Evolutionary conservation across 805 yeast species (phyloP).

Genomic region (Wickerhamomyces chaumierensis): DNA sequence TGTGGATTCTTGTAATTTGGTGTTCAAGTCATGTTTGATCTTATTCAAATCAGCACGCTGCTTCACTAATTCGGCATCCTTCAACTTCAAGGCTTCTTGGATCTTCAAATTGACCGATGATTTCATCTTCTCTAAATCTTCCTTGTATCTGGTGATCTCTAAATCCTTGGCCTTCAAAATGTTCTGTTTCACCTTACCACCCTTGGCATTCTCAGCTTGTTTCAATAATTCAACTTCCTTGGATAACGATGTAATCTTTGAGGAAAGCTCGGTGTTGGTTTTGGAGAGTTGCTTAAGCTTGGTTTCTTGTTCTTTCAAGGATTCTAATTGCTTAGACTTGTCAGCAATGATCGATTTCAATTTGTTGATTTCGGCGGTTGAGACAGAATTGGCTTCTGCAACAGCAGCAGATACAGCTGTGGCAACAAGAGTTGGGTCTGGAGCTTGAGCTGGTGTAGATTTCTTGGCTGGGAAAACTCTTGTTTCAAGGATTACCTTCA

Average conservation of each 20-base stretch:
- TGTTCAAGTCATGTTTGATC: neutral
- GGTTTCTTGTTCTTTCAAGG: neutral
- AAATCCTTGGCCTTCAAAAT: slow-evolving; percentile 10
- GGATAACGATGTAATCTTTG: neutral
- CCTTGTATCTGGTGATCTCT: neutral
- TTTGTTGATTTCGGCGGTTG: neutral
- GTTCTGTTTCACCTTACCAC: neutral
- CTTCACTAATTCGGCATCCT: slow-evolving; percentile 2
- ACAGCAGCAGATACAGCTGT: no score
- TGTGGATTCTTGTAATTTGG: slow-evolving; percentile 1
- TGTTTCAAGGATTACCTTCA: neutral
- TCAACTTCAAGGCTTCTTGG: neutral
- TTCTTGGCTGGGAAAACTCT: neutral
- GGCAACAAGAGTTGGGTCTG: no score
- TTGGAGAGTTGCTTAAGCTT: neutral
- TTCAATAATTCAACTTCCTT: neutral
- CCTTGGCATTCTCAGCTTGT: neutral
- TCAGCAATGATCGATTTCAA: neutral
- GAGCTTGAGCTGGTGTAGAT: neutral
- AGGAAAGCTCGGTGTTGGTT: neutral
- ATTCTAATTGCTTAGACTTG: neutral
- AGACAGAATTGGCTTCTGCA: no score
- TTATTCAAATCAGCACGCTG: slow-evolving; percentile 7
- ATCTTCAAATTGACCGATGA: slow-evolving; percentile 1
- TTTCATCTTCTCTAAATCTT: slow-evolving; percentile 5